Base-by-base conservation (phyloP, 2,329 filamentous ascomycete species). In the Neonectria hederae region DNA sequence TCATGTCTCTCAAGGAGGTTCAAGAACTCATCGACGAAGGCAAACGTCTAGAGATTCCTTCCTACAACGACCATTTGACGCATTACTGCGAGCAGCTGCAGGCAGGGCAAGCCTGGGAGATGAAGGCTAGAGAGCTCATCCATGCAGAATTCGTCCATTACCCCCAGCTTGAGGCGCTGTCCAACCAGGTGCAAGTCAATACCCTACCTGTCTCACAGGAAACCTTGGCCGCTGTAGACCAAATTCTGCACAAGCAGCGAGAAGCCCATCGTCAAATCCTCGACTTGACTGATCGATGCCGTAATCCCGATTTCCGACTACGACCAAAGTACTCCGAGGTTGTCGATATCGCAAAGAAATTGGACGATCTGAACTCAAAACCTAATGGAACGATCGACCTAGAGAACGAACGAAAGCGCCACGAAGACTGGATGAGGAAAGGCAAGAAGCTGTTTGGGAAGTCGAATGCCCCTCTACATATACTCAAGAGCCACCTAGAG, bases 341-440 rank as follows among this genome's bases (percentile, higher is more conserved):
- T n/a, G 88, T 92, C 3, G 93, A 97, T 48, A 90, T 97, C 10
- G 93, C 96, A 83, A 93, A 94, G 74, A 91, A 91, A 65, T 82
- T 99, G 13, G 92, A 93, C 62, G 93, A 96, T 57, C 85, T 98
- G 10, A 97, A 97, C 72, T 97, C 93, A 67, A 97, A 97, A 75
- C 96, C 96, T 0, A 88, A 87, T 43, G 96, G 96, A 2, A 97
- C 95, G 0, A 86, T 97, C 35, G 96, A 99, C 73, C 86, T 99
- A 5, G 96, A 99, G 76, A 94, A 93, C 68, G 94, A 98, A 77
- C 92, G 96, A 69, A 97, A 96, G 76, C 89, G 93, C 8, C 96
- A 98, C 70, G 96, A 99, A 76, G 96, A 99, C 77, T 99, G 96
- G 96, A 99, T 99, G 95, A 88, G 96, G 32, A 93, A 93, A 74